Conservation (phyloP, 768 basidiomycete species). For the Tricholoma flavovirens region DNA sequence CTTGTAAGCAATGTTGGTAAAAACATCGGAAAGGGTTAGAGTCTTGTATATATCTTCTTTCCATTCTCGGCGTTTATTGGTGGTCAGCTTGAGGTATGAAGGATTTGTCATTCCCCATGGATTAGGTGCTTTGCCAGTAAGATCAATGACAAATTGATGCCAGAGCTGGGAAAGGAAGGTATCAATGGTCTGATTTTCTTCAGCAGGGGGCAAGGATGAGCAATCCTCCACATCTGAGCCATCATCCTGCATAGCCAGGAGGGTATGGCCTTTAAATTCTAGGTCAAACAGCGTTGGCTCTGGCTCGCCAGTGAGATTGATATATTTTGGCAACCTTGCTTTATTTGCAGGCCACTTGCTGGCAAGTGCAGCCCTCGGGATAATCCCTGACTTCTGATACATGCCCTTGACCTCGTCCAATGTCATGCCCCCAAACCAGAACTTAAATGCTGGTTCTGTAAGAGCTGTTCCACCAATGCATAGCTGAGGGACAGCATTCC, state of each 20-base stretch:
- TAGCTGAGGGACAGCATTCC: not conserved
- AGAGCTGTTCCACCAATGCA: constrained; percentile 2
- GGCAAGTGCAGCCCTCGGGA: no score
- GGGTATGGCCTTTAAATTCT: not conserved
- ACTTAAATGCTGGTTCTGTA: not conserved
- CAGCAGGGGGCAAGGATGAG: not conserved
- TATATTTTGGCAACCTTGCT: not conserved
- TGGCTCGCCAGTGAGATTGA: not conserved
- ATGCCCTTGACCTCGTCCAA: not conserved
- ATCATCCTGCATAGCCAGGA: not conserved
- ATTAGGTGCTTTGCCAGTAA: constrained; percentile 2
- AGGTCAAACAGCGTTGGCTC: not conserved
- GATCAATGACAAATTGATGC: not conserved
- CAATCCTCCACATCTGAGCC: not conserved
- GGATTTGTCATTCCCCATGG: not conserved
- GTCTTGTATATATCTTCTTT: constrained; percentile 5
- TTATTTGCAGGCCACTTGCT: not conserved
- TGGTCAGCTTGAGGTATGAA: constrained; percentile 6
- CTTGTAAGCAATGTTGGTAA: not conserved
- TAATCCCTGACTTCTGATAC: no score
- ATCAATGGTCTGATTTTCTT: not conserved
- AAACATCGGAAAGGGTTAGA: not conserved
- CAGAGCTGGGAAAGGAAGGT: not conserved
- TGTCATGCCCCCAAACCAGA: not conserved
- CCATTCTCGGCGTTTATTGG: not conserved